Evolutionary conservation across 805 yeast genomes (phyloP).

Genomic region (Kluyveromyces siamensis): DNA sequence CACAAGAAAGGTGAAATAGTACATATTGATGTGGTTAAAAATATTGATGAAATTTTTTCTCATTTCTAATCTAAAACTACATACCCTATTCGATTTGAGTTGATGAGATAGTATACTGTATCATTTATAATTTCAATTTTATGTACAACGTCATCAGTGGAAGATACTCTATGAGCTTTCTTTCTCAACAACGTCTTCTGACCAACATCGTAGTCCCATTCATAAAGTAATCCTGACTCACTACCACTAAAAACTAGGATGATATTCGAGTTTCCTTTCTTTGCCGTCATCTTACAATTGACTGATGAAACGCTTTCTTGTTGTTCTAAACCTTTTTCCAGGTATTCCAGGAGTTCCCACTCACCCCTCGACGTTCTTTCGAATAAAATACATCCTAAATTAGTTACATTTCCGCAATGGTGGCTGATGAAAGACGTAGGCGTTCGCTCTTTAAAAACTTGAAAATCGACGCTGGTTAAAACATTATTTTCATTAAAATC

Average conservation of each 20-base stretch:
- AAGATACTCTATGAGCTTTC: slow-evolving; percentile 1
- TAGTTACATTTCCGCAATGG: slow-evolving; percentile 9
- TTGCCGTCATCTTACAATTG: slow-evolving; percentile 8
- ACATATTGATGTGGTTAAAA: slow-evolving; percentile 33
- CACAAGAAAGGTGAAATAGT: slow-evolving; percentile 46
- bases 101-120: slow-evolving; percentile 8
- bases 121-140: slow-evolving; percentile 3
- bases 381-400: slow-evolving; percentile 15
- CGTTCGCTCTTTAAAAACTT: slow-evolving; percentile 7
- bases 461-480: slow-evolving; percentile 9
- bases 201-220: slow-evolving; percentile 12
- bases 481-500: neutral
- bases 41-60: slow-evolving; percentile 30
- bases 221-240: slow-evolving; percentile 11
- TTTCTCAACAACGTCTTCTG: slow-evolving; percentile 5
- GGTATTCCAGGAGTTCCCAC: slow-evolving; percentile 12
- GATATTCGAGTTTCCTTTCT: slow-evolving; percentile 1
- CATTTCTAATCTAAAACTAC: slow-evolving; percentile 13
- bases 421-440: slow-evolving; percentile 5
- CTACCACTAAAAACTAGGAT: slow-evolving; percentile 14
- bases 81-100: slow-evolving; percentile 4
- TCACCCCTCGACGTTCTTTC: slow-evolving; percentile 12
- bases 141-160: slow-evolving; percentile 5
- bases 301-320: slow-evolving; percentile 8
- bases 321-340: slow-evolving; percentile 3